phyloP scores from a whole-genome alignment of 2,329 filamentous ascomycete species.

The Cytospora paraplurivora region DNA sequence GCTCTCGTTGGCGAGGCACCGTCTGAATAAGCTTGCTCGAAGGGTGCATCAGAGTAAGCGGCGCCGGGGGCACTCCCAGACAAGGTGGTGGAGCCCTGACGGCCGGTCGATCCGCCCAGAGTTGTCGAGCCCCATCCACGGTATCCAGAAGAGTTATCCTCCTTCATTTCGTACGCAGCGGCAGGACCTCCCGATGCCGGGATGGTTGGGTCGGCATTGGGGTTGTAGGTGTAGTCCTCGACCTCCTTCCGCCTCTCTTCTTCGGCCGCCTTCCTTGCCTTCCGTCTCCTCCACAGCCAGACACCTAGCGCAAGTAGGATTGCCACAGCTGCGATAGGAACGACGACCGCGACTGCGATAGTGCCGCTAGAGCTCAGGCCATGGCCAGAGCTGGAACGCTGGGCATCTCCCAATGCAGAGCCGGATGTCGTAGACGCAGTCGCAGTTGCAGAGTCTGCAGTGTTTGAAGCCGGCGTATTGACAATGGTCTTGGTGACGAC shows the following conservation, averaged over 20 bases:
- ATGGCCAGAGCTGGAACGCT: slow-evolving; percentile 35
- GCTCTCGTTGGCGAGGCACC: slow-evolving; percentile 65
- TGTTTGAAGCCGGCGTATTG: slow-evolving; percentile 13
- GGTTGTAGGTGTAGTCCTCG: slow-evolving; percentile 96
- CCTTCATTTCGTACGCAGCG: slow-evolving; percentile 72
- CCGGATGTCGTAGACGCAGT: slow-evolving; percentile 17
- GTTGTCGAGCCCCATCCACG: slow-evolving; percentile 91
- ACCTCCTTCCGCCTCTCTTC: slow-evolving; percentile 93
- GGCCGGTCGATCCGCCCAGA: slow-evolving; percentile 65
- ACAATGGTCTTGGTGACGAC: slow-evolving; percentile 29
- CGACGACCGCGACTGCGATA: slow-evolving; percentile 90
- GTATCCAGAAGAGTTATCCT: slow-evolving; percentile 78
- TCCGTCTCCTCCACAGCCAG: slow-evolving; percentile 86
- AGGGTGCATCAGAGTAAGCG: slow-evolving; percentile 71
- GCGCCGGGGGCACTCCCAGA: slow-evolving; percentile 70
- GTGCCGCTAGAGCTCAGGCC: slow-evolving; percentile 65
- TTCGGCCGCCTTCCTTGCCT: slow-evolving; percentile 79
- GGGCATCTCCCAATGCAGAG: slow-evolving; percentile 15
- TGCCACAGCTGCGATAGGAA: slow-evolving; percentile 87
- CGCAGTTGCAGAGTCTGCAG: slow-evolving; percentile 13
- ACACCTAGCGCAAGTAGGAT: slow-evolving; percentile 75
- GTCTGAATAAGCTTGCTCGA: slow-evolving; percentile 55
- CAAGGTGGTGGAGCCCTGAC: slow-evolving; percentile 87
- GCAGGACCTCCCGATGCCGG: slow-evolving; percentile 44
- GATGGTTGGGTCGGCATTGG: slow-evolving; percentile 89